Evolutionary conservation across 1,139 yeast species (phyloP), one percentile per base, ranked within the genome.

Genomic region (Protomyces gravidus): DNA sequence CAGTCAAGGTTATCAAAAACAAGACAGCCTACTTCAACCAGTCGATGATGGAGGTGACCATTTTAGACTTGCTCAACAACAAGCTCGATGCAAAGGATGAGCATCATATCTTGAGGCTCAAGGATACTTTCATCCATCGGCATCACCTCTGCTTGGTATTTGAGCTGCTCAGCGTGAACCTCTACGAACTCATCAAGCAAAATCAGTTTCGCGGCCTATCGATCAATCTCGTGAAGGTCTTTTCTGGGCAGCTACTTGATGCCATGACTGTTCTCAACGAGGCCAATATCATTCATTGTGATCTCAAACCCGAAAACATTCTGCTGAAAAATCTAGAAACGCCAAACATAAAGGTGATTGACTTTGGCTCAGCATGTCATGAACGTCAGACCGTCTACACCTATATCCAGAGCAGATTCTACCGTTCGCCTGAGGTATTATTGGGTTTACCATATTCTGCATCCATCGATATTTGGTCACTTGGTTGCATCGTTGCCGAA

Each of bases 391-490:
- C 96, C 0, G 78, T 90, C 3, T 92, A 89, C 73, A 88, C 97
- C 0, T 94, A 94, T 71, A 89, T 94, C 63, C 99, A 94, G 71
- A 89, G 96, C 5, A 78, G 99, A 61, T 94, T 92, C 70, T 94
- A 94, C 72, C 78, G 99, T 63, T 88, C 96, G 0, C 99, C 99
- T 0, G 99, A 92, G 71, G 96, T 92, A 19, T 82, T 92, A 2
- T 73, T 92, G 30, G 98, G 99, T 0, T 76, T 92, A 50, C 96
- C 96, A 3, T 60, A 76, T 64, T 86, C 96, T 0, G 84, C 95
- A 21, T 84, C 96, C 6, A 92, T 92, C 61, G 99, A 92, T 71
- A 89, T 92, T 90, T 92, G 99, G 99, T 89, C 97, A 1, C 76
- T 92, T 49, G 99, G 98, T 1, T 92, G 99, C 75, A 92, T 94